These are phyloP conservation scores for Boletus smithii DNA, from an alignment of 1,284 basidiomycete species.

Conservation along the genomic window DNA sequence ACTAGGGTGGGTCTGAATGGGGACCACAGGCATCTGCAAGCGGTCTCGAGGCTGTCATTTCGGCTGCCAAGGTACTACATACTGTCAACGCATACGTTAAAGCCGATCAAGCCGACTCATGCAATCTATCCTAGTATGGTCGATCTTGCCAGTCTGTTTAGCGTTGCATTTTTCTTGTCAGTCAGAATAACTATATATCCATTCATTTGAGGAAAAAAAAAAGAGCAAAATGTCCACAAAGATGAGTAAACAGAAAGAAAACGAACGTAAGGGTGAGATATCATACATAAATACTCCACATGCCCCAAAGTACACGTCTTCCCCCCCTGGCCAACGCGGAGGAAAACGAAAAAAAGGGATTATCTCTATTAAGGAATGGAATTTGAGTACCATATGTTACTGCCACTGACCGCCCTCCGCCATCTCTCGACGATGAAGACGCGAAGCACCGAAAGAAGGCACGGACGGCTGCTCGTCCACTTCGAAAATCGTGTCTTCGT, in stretches of 20 bases:
- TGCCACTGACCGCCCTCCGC: conserved; percentile 37
- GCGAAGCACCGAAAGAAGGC: conserved; percentile 7
- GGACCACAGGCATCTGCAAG: conserved; percentile 32
- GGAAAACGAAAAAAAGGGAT: background rate
- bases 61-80: conserved; percentile 28
- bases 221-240: background rate
- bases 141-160: background rate
- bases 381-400: conserved; percentile 19
- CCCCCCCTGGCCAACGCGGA: background rate
- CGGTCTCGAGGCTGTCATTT: conserved; percentile 32
- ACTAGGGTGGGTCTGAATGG: conserved; percentile 26
- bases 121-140: conserved; percentile 13
- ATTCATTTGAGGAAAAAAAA: conserved; percentile 10
- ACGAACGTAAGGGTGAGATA: conserved; percentile 24
- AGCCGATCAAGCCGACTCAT: background rate
- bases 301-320: conserved; percentile 11
- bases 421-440: conserved; percentile 45
- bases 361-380: conserved; percentile 16
- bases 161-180: background rate
- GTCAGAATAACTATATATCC: conserved; percentile 2
- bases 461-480: conserved; percentile 20
- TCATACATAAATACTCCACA: conserved; percentile 33
- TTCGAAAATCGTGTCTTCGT: conserved; percentile 40
- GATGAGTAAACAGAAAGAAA: conserved; percentile 2
- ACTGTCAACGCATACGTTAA: background rate